phyloP scores from a whole-genome alignment of 208 protist species.

The Endotrypanum monterogeii region DNA sequence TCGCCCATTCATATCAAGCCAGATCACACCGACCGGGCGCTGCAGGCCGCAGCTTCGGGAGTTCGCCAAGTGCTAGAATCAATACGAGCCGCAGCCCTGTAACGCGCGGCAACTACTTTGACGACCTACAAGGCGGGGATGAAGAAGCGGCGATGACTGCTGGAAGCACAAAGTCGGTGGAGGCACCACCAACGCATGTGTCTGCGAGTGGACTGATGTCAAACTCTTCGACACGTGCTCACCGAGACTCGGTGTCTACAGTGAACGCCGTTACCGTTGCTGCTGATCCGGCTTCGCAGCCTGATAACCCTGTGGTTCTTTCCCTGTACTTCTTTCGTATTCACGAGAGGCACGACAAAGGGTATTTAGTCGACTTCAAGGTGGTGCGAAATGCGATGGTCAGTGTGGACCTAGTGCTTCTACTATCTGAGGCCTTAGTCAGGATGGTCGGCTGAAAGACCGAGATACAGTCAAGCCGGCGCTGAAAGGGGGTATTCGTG shows the following conservation, averaged over 20 bases:
- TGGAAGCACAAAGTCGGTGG: neutral
- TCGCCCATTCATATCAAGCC: slow-evolving; percentile 10
- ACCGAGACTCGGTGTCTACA: neutral
- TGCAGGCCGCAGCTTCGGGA: slow-evolving; percentile 16
- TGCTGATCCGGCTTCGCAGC: neutral
- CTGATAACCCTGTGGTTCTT: slow-evolving; percentile 45
- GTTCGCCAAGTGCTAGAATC: slow-evolving; percentile 1
- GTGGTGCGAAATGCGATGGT: slow-evolving; percentile 62
- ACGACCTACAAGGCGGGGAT: slow-evolving; percentile 10
- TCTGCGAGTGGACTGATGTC: neutral
- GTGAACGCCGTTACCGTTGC: neutral
- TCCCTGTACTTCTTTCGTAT: slow-evolving; percentile 82
- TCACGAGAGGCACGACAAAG: slow-evolving; percentile 79
- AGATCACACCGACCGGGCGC: slow-evolving; percentile 12
- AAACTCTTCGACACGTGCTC: neutral
- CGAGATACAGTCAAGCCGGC: neutral
- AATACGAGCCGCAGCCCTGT: slow-evolving; percentile 15
- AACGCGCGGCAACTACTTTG: slow-evolving; percentile 32
- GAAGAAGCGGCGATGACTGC: neutral
- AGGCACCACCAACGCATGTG: neutral
- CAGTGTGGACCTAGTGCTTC: slow-evolving; percentile 60
- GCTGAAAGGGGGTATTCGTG: neutral
- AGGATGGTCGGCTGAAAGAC: slow-evolving; percentile 30
- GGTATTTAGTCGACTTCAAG: slow-evolving; percentile 78
- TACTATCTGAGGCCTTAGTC: slow-evolving; percentile 57